Percentiles rank a stretch among this genome's conserved stretches.
phyloP scores from a whole-genome alignment of 345 rosid species.

The Pelargonium nanum region DNA sequence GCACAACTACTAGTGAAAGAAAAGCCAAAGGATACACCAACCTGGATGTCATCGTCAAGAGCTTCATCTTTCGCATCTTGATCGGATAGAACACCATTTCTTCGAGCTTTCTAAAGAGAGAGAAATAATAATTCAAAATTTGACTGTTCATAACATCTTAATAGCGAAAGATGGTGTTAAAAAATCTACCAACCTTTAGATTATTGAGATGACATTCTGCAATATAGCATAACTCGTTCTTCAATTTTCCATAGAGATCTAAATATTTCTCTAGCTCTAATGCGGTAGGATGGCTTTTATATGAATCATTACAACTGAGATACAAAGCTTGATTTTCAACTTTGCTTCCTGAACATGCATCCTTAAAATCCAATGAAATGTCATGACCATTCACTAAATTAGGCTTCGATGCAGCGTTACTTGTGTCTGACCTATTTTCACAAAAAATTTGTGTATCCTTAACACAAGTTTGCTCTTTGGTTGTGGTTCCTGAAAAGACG shows the following conservation, averaged over 20 bases:
- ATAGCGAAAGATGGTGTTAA: slow-evolving; percentile 5
- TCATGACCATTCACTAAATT: slow-evolving; percentile 16
- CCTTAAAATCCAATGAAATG: slow-evolving; percentile 44
- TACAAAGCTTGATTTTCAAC: slow-evolving; percentile 16
- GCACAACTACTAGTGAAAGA: neutral
- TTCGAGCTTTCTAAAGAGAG: slow-evolving; percentile 48
- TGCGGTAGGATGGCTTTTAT: slow-evolving; percentile 16
- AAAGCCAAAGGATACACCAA: slow-evolving; percentile 18
- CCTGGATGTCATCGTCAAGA: slow-evolving; percentile 60
- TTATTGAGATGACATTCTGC: slow-evolving; percentile 43
- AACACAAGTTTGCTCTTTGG: slow-evolving; percentile 15
- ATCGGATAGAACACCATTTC: slow-evolving; percentile 22
- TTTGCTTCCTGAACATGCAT: slow-evolving; percentile 22
- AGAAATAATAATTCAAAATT: slow-evolving; percentile 24
- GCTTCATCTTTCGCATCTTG: slow-evolving; percentile 29
- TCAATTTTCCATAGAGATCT: slow-evolving; percentile 49
- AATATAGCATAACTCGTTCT: slow-evolving; percentile 42
- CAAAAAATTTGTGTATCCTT: slow-evolving; percentile 20
- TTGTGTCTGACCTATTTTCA: slow-evolving; percentile 24
- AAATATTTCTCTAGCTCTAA: slow-evolving; percentile 26
- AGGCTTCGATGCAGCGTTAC: slow-evolving; percentile 15
- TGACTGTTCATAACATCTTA: slow-evolving; percentile 6
- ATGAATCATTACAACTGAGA: slow-evolving; percentile 18
- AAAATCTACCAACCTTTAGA: slow-evolving; percentile 41
- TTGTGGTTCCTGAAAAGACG: slow-evolving; percentile 26